Evolutionary conservation across 495 filamentous ascomycete genomes (phyloP), one percentile per base, ranked within the genome.

Genomic region (Xylaria curta): DNA sequence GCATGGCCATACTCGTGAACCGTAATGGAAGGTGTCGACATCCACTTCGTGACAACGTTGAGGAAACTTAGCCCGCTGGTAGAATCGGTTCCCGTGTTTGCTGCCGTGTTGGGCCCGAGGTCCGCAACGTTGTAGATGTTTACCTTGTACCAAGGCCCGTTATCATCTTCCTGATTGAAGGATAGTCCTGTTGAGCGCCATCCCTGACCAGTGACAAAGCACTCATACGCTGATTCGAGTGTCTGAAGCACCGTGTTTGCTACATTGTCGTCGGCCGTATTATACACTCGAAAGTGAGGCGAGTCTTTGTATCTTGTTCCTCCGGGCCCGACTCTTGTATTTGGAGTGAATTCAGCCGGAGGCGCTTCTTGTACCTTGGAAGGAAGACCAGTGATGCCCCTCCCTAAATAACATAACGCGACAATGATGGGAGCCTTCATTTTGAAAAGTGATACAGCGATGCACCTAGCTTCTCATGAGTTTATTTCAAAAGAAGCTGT

Each of bases 1-100:
- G 80, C 82, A 66, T 85, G 83, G 6, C 83, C 83, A 60, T 82
- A 85, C 69, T 85, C 83, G 61, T 85, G 83, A 21, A 83, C 82
- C 0, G 78, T 78, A 2, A 84, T 77, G n/a, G 69, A 71, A 9
- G 83, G 80, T 9, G 76, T 78, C 13, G 73, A 76, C 75, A 84
- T 76, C 76, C 81, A 85, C 67, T 78, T 36, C 3, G 77, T 79
- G 21, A 82, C 79, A 0, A 85, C 80, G 66, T 84, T 84, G 46
- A 85, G 76, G 68, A 76, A 84, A 15, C 79, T 76, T 0, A 83
- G 72, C 0, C 83, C 83, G 15, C 75, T 75, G 1, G 69, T 67
- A 10, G 64, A 65, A 44, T 82, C 79, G 0, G 76, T 76, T 47
- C 81, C 80, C 1, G 81, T 82, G 73, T 82, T 82, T 44, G 80